These are phyloP conservation scores for Cyberlindnera americana DNA, from an alignment of 805 yeast species.

Conservation along the genomic window DNA sequence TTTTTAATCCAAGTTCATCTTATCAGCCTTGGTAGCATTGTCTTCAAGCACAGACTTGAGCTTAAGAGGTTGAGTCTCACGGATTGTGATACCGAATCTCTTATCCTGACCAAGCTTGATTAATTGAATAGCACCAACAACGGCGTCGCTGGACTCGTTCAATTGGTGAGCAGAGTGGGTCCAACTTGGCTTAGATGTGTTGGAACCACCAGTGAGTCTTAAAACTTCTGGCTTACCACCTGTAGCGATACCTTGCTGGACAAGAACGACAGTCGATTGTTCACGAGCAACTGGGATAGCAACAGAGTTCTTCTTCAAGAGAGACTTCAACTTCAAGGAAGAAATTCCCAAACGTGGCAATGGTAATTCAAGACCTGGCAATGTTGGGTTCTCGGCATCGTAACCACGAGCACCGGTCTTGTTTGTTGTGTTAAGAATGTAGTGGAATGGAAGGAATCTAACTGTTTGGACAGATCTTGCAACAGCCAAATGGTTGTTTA, in stretches of 20 bases:
- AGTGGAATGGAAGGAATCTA: slow-evolving; percentile 67
- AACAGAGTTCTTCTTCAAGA: slow-evolving; percentile 50
- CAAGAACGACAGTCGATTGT: slow-evolving; percentile 67
- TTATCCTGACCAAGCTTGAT: slow-evolving; percentile 59
- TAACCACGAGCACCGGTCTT: slow-evolving; percentile 65
- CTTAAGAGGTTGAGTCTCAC: slow-evolving; percentile 60
- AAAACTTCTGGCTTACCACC: slow-evolving; percentile 53
- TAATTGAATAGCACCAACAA: slow-evolving; percentile 49
- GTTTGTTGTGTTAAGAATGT: slow-evolving; percentile 58
- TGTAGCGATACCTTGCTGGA: slow-evolving; percentile 38
- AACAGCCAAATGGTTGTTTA: slow-evolving; percentile 74
- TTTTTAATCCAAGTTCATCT: slow-evolving; percentile 17
- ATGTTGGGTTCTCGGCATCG: slow-evolving; percentile 60
- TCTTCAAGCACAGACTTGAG: slow-evolving; percentile 14
- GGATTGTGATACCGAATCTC: slow-evolving; percentile 64
- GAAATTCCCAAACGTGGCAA: slow-evolving; percentile 71
- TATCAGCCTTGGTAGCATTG: slow-evolving; percentile 7
- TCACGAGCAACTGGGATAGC: slow-evolving; percentile 70
- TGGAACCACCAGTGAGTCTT: slow-evolving; percentile 77
- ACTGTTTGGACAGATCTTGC: slow-evolving; percentile 70
- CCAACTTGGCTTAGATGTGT: slow-evolving; percentile 75
- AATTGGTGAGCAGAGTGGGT: slow-evolving; percentile 76
- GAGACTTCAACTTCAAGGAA: slow-evolving; percentile 60
- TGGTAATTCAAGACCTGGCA: slow-evolving; percentile 75
- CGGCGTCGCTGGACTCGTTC: slow-evolving; percentile 38